Conservation (phyloP, 139 green algal species). For the Gonium pectorale region DNA sequence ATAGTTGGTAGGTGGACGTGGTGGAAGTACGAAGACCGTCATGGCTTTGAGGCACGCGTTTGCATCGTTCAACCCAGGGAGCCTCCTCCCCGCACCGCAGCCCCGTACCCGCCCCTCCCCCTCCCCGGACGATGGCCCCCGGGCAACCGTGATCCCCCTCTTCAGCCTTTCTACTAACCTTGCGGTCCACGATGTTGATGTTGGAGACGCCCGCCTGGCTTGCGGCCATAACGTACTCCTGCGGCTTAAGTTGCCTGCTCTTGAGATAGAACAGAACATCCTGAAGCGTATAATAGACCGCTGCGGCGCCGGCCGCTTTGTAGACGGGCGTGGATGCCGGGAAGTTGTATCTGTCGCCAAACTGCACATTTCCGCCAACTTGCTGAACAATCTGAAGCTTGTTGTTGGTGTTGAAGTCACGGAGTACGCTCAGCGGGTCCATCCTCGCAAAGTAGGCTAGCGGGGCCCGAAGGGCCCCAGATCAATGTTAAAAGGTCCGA, state of each 20-base stretch:
- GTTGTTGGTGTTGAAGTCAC: constrained; percentile 31
- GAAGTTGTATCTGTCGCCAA: constrained; percentile 39
- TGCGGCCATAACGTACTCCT: constrained; percentile 51
- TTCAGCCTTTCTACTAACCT: constrained; percentile 11
- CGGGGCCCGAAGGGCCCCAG: too few relatives aligned
- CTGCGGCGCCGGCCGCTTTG: constrained; percentile 2
- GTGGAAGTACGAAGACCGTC: too few relatives aligned
- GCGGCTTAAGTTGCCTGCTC: constrained; percentile 41
- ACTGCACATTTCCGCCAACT: constrained; percentile 18
- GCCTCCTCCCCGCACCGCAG: too few relatives aligned
- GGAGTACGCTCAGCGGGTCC: constrained; percentile 25
- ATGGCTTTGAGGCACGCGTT: too few relatives aligned
- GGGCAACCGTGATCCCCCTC: too few relatives aligned
- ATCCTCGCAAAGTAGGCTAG: not conserved
- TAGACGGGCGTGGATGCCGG: constrained; percentile 39
- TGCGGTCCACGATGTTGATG: constrained; percentile 50
- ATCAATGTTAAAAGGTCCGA: too few relatives aligned
- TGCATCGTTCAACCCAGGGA: too few relatives aligned
- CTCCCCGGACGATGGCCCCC: too few relatives aligned
- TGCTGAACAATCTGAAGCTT: constrained; percentile 1
- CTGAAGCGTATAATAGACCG: constrained; percentile 47
- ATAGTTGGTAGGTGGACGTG: too few relatives aligned
- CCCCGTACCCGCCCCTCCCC: too few relatives aligned
- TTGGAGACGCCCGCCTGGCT: constrained; percentile 21
- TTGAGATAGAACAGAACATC: constrained; percentile 47